Evolutionary conservation across 768 basidiomycete species (phyloP), one percentile per base, ranked within the genome.

Genomic region (Boletus coccyginus): DNA sequence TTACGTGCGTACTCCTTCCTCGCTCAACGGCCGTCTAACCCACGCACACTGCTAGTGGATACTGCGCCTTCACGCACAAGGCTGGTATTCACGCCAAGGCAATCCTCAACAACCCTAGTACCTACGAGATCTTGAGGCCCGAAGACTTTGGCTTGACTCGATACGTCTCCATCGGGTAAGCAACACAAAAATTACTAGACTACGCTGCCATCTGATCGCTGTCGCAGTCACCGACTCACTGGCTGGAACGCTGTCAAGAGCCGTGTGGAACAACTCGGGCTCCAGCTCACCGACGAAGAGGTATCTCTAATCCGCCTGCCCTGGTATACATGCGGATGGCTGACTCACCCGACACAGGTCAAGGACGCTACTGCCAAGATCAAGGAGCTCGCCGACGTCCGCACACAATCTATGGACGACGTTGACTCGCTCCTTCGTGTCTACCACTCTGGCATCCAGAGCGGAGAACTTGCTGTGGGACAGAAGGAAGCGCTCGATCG

Each of bases 221-320:
- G 16, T 53, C 29, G 7, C 57, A 91, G 92, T 29, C 94, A 97
- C 73, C 92, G 94, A 66, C 79, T 98, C 58, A 98, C 94, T 8
- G 96, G 96, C 46, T 99, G 96, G 97, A 98, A 98, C 72, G 97
- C 97, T 41, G 95, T 99, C 85, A 99, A 98, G 84, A 94, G 91
- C 55, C 92, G 97, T 71, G 97, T 96, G 24, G 97, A 99, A 77
- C 97, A 99, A 72, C 85, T 99, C 45, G 89, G 92, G 56, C 82
- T 99, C 56, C 79, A 82, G 53, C 81, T 99, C 64, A 90, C 85
- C 3, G 97, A 99, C 68, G 96, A 90, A 7, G 87, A 95, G 83
- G 88, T 87, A 52, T 44, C 8, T 53, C 33, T 31, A 19, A 43
- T 46, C 13, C 10, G 8, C 35, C 35, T 11, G 29, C 42, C 48